These are phyloP conservation scores for Dillenia turbinata DNA, from an alignment of 164 flowering plant genomes.

Conservation along the genomic window DNA sequence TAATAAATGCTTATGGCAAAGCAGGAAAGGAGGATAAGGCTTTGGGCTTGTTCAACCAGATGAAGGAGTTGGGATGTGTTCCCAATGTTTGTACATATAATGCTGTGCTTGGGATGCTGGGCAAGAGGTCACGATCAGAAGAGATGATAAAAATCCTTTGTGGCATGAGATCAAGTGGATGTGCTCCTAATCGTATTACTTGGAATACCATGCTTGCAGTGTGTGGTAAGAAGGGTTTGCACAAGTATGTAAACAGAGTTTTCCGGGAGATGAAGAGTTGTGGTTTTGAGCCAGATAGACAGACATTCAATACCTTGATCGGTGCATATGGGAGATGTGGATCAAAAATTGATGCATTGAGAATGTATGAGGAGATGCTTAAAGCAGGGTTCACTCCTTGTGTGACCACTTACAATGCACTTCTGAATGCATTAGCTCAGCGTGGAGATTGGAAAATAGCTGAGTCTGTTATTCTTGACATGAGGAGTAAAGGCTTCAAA, in stretches of 20 bases:
- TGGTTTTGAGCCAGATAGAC: constrained; percentile 91
- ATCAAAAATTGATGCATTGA: constrained; percentile 42
- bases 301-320: constrained; percentile 82
- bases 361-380: constrained; percentile 67
- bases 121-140: constrained; percentile 61
- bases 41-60: constrained; percentile 48
- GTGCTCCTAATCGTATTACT: constrained; percentile 71
- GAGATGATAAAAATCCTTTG: constrained; percentile 68
- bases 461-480: constrained; percentile 64
- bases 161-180: constrained; percentile 71
- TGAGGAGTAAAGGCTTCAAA: constrained; percentile 74
- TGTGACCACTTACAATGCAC: constrained; percentile 75
- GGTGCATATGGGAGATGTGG: constrained; percentile 88
- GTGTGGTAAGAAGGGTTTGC: constrained; percentile 71
- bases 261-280: constrained; percentile 80
- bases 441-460: constrained; percentile 78
- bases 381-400: constrained; percentile 74
- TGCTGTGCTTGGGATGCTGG: constrained; percentile 75
- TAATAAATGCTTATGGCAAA: constrained; percentile 80
- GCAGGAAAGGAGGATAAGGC: constrained; percentile 77
- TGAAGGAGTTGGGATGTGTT: constrained; percentile 76
- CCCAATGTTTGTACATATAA: constrained; percentile 88
- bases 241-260: constrained; percentile 51
- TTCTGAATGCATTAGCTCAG: constrained; percentile 72
- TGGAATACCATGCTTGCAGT: constrained; percentile 90